Base-by-base conservation (phyloP, 257 asterid genomes). In the Solanum microdontum region DNA sequence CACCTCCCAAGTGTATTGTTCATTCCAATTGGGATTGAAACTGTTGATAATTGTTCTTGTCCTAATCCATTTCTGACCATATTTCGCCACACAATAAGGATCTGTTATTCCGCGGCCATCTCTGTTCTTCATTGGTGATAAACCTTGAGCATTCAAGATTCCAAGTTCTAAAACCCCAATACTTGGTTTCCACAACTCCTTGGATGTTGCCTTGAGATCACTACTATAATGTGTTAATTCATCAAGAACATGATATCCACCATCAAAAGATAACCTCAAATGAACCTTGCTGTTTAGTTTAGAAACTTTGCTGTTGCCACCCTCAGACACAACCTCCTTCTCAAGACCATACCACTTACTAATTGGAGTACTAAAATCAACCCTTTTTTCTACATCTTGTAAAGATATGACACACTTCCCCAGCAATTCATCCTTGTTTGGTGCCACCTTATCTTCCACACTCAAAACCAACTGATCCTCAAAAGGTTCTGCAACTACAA, bases 221-320 rank as follows among this genome's bases (percentile, higher is more conserved):
- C 99, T 97, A 34, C 99, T 95, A 30, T 95, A 92, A 62, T 94
- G 97, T 6, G 99, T 94, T 75, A 97, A 87, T 91, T 97, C 99
- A 86, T 97, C 99, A 88, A 97, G 98, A 88, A 97, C 99, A 89
- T 97, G 99, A 84, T 95, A 97, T 8, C 99, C 99, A 11, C 99
- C 99, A 83, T 96, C 99, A 73, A 96, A 90, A 58, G 91, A 91
- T 45, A 94, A 87, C 91, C 99, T 95, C 90, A 94, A 80, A 85
- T 94, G 99, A 87, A 97, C 87, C 93, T 95, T 89, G 87, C 98
- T 90, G 37, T 87, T 91, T 76, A 90, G 39, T 55, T 88, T 92
- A 21, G 34, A 70, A 88, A 87, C 92, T 21, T 87, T 90, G 84
- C 17, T 91, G 91, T 91, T 89, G 73, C 98, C 98, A 66, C 92